Conservation (phyloP, 805 yeast genomes). For the Metschnikowia baotianmanensis region DNA sequence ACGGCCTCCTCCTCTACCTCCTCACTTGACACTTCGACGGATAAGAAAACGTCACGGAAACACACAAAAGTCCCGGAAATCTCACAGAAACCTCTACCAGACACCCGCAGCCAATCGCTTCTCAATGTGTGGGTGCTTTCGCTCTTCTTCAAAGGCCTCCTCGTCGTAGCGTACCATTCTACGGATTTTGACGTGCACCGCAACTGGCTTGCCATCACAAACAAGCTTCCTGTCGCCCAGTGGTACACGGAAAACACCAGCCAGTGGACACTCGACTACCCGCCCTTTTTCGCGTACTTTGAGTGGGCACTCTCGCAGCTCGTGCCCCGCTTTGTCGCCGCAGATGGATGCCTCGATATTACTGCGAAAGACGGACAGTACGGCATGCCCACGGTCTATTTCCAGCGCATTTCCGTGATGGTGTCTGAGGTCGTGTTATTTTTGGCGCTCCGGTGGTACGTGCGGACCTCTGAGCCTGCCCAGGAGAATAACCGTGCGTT, state of each 20-base stretch:
- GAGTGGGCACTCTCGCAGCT: conserved; percentile 76
- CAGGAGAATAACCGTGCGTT: conserved; percentile 50
- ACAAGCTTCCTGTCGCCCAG: conserved; percentile 62
- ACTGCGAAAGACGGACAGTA: conserved; percentile 60
- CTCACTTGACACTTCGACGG: too few relatives aligned
- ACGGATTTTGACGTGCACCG: conserved; percentile 98
- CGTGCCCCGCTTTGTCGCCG: conserved; percentile 59
- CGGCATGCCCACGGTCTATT: conserved; percentile 76
- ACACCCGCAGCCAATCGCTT: conserved; percentile 11
- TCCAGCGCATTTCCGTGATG: conserved; percentile 81
- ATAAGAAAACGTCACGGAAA: too few relatives aligned
- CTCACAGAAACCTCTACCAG: neutral
- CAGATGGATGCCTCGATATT: conserved; percentile 80
- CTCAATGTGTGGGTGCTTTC: conserved; percentile 37
- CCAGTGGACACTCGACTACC: conserved; percentile 96
- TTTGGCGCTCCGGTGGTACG: conserved; percentile 66
- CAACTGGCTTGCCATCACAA: conserved; percentile 93
- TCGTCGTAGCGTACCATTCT: conserved; percentile 71
- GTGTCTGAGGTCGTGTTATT: conserved; percentile 71
- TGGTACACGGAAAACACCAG: conserved; percentile 83
- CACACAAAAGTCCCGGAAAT: neutral
- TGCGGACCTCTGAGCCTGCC: conserved; percentile 47
- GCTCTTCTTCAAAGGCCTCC: conserved; percentile 33
- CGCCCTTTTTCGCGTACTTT: conserved; percentile 96
- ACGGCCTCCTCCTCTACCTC: too few relatives aligned